These are phyloP conservation scores for Solanum paucissectum DNA, from an alignment of 257 asterid species.

Conservation along the genomic window DNA sequence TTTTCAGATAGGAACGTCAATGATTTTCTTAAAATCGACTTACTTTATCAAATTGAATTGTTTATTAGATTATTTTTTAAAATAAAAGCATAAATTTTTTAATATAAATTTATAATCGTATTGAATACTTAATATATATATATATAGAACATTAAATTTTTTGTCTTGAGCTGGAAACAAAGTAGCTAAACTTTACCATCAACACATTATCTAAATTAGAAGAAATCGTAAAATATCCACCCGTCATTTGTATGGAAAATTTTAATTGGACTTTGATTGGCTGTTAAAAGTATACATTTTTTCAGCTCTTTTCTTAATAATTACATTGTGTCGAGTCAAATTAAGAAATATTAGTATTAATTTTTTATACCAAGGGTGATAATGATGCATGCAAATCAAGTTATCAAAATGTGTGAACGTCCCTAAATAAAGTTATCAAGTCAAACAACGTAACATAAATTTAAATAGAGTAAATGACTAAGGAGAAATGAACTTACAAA, in stretches of 20 bases:
- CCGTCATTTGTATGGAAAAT: neutral
- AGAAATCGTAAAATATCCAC: no score
- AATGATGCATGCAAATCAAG: no score
- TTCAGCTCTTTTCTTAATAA: neutral
- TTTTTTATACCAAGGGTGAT: neutral
- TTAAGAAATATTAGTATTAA: neutral
- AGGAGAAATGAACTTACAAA: neutral
- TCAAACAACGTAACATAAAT: no score
- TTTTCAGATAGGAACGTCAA: neutral
- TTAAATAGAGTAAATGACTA: no score
- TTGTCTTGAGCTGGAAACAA: neutral
- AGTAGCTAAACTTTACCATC: neutral
- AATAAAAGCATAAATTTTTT: no score
- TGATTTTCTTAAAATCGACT: neutral
- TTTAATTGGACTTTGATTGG: neutral
- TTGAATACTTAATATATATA: no score
- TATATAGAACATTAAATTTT: neutral
- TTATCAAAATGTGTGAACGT: no score
- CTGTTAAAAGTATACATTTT: no score
- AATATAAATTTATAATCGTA: no score
- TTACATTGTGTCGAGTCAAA: neutral
- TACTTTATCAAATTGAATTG: neutral
- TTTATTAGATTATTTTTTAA: no score
- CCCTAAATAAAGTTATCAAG: no score
- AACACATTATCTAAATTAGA: neutral